Evolutionary conservation across 2,329 filamentous ascomycete species (phyloP).

Genomic region (Epichloe elymi): DNA sequence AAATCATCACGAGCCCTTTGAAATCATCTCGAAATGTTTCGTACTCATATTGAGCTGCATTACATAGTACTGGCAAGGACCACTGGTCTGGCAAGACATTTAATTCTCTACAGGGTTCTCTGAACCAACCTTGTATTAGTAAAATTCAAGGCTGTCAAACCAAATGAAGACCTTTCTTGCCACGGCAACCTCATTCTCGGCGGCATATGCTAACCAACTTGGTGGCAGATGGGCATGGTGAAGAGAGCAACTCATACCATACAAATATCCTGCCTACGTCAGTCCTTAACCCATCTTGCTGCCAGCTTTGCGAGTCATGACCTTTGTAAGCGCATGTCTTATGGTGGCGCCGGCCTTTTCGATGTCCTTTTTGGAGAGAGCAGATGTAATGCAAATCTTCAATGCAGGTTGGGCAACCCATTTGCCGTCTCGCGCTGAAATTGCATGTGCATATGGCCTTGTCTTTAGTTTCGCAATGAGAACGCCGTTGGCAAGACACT

Average conservation of each 20-base stretch:
- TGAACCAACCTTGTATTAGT: background rate
- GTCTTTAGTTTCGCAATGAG: conserved; percentile 79
- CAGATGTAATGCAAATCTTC: conserved; percentile 82
- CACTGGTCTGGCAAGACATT: background rate
- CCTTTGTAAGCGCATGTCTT: conserved; percentile 85
- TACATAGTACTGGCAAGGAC: background rate
- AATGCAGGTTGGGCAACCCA: conserved; percentile 68
- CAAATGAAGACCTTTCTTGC: background rate
- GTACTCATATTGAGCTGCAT: background rate
- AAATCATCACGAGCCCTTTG: background rate
- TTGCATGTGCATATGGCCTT: conserved; percentile 50
- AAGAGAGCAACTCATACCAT: background rate
- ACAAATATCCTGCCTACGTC: background rate
- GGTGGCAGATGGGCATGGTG: background rate
- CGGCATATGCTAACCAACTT: background rate
- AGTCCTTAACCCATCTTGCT: conserved; percentile 14
- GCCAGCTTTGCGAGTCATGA: conserved; percentile 56
- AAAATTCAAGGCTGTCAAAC: background rate
- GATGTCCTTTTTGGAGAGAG: conserved; percentile 87
- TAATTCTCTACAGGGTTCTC: background rate
- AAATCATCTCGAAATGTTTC: background rate
- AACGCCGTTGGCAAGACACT: conserved; percentile 79
- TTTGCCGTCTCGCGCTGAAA: conserved; percentile 53
- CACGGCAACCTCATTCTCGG: background rate
- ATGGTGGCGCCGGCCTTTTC: conserved; percentile 86